Percentiles rank a stretch among this genome's conserved stretches.
phyloP scores from a whole-genome alignment of 2,329 filamentous ascomycete genomes.

The Colletotrichum tanaceti region DNA sequence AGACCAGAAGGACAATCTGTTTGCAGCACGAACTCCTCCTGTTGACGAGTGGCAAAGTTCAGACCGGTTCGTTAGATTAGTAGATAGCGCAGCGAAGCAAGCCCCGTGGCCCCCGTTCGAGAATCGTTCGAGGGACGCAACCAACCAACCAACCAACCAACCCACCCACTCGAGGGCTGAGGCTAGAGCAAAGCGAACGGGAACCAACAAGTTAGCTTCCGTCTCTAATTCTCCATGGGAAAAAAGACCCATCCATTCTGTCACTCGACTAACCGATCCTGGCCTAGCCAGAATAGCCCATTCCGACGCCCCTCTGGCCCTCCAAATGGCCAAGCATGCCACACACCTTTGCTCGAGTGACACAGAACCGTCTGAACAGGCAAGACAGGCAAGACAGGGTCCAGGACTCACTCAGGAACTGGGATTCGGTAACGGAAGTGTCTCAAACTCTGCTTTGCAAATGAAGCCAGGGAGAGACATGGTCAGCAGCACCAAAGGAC shows the following conservation, averaged over 20 bases:
- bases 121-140: constrained; percentile 2
- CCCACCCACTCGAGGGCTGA: not conserved
- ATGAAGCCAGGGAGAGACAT: no score
- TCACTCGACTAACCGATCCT: not conserved
- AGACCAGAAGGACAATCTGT: no score
- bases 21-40: not conserved
- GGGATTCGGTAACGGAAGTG: no score
- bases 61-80: no score
- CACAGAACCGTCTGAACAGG: not conserved
- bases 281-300: constrained; percentile 6
- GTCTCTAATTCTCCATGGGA: not conserved
- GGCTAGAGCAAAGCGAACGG: no score
- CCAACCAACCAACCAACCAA: not conserved
- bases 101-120: no score
- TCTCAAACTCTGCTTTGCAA: not conserved
- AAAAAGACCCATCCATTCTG: not conserved
- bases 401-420: not conserved
- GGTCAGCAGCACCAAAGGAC: no score
- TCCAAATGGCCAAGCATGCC: not conserved
- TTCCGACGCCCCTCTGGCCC: not conserved
- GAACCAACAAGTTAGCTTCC: not conserved
- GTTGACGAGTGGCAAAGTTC: not conserved
- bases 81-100: not conserved
- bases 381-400: no score
- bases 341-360: not conserved